These are phyloP conservation scores for Coffea eugenioides DNA, from an alignment of 257 asterid species.

Conservation along the genomic window DNA sequence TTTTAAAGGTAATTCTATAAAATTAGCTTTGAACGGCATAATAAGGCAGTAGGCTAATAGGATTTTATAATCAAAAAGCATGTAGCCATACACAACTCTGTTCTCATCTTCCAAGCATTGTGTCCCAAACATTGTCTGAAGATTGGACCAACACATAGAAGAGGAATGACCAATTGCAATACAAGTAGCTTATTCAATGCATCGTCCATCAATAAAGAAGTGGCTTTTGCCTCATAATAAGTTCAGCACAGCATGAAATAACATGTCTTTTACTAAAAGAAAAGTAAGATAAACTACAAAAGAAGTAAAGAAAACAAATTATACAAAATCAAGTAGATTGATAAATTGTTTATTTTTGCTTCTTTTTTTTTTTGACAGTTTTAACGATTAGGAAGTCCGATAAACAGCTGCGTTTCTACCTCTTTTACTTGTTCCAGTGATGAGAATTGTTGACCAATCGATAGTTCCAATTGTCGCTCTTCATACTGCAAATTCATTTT, in stretches of 20 bases:
- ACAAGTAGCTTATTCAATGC: neutral
- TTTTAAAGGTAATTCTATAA: no score
- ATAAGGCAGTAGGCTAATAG: neutral
- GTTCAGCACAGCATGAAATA: neutral
- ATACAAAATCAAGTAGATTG: no score
- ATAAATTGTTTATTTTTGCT: neutral
- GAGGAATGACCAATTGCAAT: neutral
- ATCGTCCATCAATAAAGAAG: neutral
- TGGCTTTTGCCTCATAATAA: neutral
- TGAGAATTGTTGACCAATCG: conserved; percentile 14
- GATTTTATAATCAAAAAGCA: neutral
- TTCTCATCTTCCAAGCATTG: neutral
- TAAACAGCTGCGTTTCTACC: conserved; percentile 48
- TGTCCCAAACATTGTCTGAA: neutral
- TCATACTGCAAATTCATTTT: conserved; percentile 25
- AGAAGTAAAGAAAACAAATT: neutral
- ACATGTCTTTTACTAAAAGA: neutral
- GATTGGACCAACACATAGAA: neutral
- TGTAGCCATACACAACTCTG: neutral
- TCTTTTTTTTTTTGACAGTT: neutral
- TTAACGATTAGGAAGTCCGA: conserved; percentile 37
- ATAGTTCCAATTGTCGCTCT: conserved; percentile 24
- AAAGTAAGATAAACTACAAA: neutral
- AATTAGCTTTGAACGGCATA: no score
- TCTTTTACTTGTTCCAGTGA: conserved; percentile 27